These are phyloP conservation scores for Sporothrix inflata DNA, from an alignment of 2,329 filamentous ascomycete genomes.

Conservation along the genomic window DNA sequence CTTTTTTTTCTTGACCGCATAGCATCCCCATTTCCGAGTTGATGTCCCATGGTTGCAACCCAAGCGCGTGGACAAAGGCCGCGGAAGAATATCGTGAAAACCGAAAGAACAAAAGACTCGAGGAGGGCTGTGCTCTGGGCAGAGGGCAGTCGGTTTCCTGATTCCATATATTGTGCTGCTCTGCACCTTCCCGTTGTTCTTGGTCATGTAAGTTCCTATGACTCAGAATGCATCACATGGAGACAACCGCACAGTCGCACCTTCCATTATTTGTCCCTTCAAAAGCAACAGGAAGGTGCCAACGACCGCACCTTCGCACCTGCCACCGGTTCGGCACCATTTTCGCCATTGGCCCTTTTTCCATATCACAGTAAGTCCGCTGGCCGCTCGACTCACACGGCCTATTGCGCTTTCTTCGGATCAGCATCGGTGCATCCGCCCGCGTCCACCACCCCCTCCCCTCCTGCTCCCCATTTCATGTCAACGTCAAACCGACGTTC, in stretches of 20 bases:
- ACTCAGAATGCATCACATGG: conserved; percentile 5
- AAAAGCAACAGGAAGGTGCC: not conserved
- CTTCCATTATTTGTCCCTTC: not conserved
- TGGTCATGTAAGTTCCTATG: not conserved
- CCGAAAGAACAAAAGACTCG: not conserved
- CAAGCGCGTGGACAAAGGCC: conserved; percentile 11
- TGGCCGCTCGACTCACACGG: conserved; percentile 22
- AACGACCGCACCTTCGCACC: not conserved
- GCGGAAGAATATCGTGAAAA: not conserved
- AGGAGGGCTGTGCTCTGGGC: not conserved
- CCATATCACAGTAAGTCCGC: not conserved
- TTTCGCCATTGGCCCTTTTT: not conserved
- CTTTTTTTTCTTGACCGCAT: not conserved
- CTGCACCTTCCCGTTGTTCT: not conserved
- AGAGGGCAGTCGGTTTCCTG: too few species aligned
- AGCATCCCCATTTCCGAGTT: conserved; percentile 9
- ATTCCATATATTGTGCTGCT: not conserved
- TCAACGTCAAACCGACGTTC: not conserved
- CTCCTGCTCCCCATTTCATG: not conserved
- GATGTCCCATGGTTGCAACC: not conserved
- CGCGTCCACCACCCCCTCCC: not conserved
- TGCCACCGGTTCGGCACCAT: not conserved
- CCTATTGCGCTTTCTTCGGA: not conserved
- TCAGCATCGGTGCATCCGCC: conserved; percentile 19
- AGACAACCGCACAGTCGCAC: not conserved